Base-by-base conservation (phyloP, 306 rosid species). In the Pueraria montana region DNA sequence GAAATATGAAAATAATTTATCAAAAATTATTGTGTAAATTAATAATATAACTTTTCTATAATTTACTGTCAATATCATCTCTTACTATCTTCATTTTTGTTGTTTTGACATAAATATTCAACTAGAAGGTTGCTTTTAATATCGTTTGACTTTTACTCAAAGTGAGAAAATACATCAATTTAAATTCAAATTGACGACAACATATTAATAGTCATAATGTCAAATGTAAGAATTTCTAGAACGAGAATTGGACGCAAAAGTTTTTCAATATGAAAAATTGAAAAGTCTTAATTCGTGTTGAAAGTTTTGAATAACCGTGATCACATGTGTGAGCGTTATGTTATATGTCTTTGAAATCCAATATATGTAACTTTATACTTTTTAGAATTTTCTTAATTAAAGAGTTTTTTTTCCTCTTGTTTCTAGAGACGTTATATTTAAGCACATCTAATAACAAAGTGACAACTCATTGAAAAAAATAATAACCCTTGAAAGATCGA, bases 211-310 rank as follows among this genome's bases (percentile, higher is more conserved):
- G 36, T 26, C 24, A 18, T 58, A 59, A 69, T 58, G 27, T 71
- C 18, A 71, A 45, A 80, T 16, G 9, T 21, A 72, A 46, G 50
- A 80, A 81, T 48, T 43, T 80, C 72, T 43, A 70, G 78, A 80
- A 80, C 8, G 21, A 32, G 21, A 17, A 30, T 63, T 62, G 11
- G 36, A 43, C 3, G 36, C 18, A 23, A 78, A 53, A 32, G 38
- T 13, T 64, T 21, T 45, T 61, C 20, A 36, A 50, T 13, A 13
- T 14, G 16, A 76, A 59, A 76, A 42, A 0, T 4, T 3, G 11
- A 11, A 26, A 43, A n/a, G 53, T 20, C 52, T 32, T 5, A 36
- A 18, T 38, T 11, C 24, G 7, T 5, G 73, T 27, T 8, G 81
- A 46, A 21, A 61, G 13, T 43, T 62, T 43, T 62, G 80, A 76